Evolutionary conservation across 345 rosid genomes (phyloP).

Genomic region (Geranium brycei): DNA sequence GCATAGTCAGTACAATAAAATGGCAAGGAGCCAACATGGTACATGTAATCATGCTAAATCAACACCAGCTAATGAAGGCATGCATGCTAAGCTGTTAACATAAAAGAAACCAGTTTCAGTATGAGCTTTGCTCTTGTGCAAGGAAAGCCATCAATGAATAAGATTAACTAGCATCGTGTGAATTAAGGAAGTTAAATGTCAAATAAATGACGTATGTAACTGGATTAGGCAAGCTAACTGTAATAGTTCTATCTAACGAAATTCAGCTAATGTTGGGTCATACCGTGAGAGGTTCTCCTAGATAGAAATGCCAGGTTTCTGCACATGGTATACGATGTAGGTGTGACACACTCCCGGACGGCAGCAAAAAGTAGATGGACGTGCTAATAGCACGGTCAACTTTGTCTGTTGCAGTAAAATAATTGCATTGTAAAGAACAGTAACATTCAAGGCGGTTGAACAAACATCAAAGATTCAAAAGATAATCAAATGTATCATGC

Average conservation of each 20-base stretch:
- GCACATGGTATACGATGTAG: constrained; percentile 40
- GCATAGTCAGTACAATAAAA: no score
- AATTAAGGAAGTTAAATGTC: no score
- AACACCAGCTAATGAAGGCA: neutral
- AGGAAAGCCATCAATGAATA: no score
- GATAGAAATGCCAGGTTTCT: constrained; percentile 41
- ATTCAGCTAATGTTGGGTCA: neutral
- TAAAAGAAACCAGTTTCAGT: no score
- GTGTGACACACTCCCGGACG: constrained; percentile 28
- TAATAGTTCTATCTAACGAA: neutral
- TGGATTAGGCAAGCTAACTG: neutral
- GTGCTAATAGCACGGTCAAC: constrained; percentile 35
- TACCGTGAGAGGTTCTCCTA: constrained; percentile 38
- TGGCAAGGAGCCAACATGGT: no score
- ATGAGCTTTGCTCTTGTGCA: no score
- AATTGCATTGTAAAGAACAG: neutral
- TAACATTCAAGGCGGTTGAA: no score
- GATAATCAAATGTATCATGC: neutral
- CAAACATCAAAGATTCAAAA: no score
- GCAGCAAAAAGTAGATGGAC: constrained; percentile 32
- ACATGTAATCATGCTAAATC: no score
- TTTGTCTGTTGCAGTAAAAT: constrained; percentile 18
- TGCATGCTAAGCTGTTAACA: neutral
- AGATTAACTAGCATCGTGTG: no score
- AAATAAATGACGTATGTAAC: neutral